Base-by-base conservation (phyloP, 495 filamentous ascomycete genomes). In the Glonium stellatum region DNA sequence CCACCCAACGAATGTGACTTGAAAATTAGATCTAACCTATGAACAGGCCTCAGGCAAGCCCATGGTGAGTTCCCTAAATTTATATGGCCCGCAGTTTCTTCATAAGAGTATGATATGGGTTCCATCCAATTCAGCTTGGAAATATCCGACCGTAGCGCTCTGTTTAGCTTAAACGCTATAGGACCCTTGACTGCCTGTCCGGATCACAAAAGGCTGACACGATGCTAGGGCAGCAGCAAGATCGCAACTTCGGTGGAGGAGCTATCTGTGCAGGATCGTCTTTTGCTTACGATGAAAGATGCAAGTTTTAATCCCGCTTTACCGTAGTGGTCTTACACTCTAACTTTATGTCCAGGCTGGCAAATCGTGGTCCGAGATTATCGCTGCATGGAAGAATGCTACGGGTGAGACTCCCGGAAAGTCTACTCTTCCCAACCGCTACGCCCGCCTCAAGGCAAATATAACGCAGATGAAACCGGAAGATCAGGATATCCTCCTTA, bases 371-470 rank as follows among this genome's bases (percentile, higher is more conserved):
- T 37, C 36, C 21, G 52, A 61, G 10, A 61, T 61, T 19, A 46
- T 25, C 27, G 34, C 25, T 4, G 27, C 25, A 4, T 61, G 53
- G 52, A 42, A 34, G 13, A 22, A 5, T 18, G 34, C 18, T 8
- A 61, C 59, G 1, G 59, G 59, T 25, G 46, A 47, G 5, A 56
- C 31, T 3, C 52, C 53, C 1, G 59, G 39, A 18, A 61, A 57
- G 36, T 56, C 52, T 1, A 61, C 59, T 5, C 52, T 61, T 3
- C 34, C 52, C 5, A 57, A 57, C 31, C 52, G 59, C 37, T 61
- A 61, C 53, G 19, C 51, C 15, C 52, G 59, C 11, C 52, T 61
- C 42, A 61, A 61, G 59, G 52, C 59, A 4, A 56, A 55, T 21
- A n/a, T 58, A 15, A 19, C 25, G 10, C 37, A 25, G 22, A 31